Evolutionary conservation across 2,329 filamentous ascomycete species (phyloP).

Genomic region (Eutypella sp.): DNA sequence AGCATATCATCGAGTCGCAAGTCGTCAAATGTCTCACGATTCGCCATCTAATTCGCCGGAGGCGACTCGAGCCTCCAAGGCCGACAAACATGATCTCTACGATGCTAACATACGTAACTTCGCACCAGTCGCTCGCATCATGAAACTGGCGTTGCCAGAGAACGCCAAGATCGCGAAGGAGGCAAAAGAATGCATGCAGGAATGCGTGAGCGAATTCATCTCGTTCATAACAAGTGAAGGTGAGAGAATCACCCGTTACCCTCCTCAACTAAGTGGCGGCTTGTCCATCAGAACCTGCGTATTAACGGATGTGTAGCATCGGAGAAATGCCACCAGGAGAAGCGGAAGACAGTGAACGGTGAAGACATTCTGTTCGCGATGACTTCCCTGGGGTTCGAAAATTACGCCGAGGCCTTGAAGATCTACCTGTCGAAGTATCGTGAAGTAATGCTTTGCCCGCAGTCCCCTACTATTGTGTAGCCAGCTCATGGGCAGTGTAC

Average conservation of each 20-base stretch:
- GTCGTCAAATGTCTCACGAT: conserved; percentile 53
- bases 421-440: conserved; percentile 97
- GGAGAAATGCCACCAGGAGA: conserved; percentile 98
- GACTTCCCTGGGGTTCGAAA: conserved; percentile 98
- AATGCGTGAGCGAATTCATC: conserved; percentile 99
- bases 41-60: conserved; percentile 48
- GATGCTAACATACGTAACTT: conserved; percentile 95
- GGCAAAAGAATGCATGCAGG: conserved; percentile 99
- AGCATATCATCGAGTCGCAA: conserved; percentile 23
- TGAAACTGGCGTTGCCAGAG: conserved; percentile 95
- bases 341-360: conserved; percentile 97
- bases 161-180: conserved; percentile 99
- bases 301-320: conserved; percentile 67
- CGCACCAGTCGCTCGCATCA: conserved; percentile 95
- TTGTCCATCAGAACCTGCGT: conserved; percentile 16
- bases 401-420: conserved; percentile 96
- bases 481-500: conserved; percentile 7
- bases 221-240: conserved; percentile 99
- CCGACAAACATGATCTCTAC: conserved; percentile 49
- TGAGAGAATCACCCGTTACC: conserved; percentile 41
- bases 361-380: conserved; percentile 98
- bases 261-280: conserved; percentile 1
- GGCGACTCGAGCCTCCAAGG: conserved; percentile 42
- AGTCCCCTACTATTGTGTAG: conserved; percentile 5
- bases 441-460: conserved; percentile 63